Evolutionary conservation across 2,329 filamentous ascomycete genomes (phyloP).

Genomic region (Clonostachys sp.): DNA sequence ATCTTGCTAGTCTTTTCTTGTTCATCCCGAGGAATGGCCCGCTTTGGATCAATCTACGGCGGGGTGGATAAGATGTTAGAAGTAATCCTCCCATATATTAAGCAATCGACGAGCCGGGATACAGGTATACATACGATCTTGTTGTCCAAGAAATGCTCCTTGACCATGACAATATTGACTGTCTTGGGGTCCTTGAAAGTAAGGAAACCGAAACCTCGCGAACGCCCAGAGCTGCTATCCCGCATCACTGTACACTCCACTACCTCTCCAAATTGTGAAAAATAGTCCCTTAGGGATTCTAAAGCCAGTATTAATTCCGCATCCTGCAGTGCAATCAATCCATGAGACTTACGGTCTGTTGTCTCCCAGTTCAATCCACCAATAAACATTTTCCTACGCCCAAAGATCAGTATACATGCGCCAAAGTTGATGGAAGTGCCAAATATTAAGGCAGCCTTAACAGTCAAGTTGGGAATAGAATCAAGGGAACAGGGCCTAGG

Average conservation of each 20-base stretch:
- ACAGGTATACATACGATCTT: conserved; percentile 76
- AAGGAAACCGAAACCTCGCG: conserved; percentile 92
- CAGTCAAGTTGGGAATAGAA: too few relatives aligned
- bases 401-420: background rate
- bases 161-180: conserved; percentile 99
- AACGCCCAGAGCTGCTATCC: conserved; percentile 88
- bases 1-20: conserved; percentile 99
- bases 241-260: conserved; percentile 99
- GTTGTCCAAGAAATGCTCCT: conserved; percentile 95
- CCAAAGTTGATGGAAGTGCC: too few relatives aligned
- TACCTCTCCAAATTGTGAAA: conserved; percentile 96
- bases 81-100: background rate
- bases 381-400: conserved; percentile 95
- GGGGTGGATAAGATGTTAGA: background rate
- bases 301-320: conserved; percentile 2
- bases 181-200: conserved; percentile 98
- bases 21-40: conserved; percentile 94
- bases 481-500: too few relatives aligned
- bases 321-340: background rate
- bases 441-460: too few relatives aligned
- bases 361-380: conserved; percentile 99
- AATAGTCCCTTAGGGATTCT: conserved; percentile 97
- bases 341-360: conserved; percentile 76
- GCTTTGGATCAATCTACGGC: conserved; percentile 88
- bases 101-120: background rate